These are phyloP conservation scores for Hypholoma fasciculare DNA, from an alignment of 768 basidiomycete genomes.

Conservation along the genomic window DNA sequence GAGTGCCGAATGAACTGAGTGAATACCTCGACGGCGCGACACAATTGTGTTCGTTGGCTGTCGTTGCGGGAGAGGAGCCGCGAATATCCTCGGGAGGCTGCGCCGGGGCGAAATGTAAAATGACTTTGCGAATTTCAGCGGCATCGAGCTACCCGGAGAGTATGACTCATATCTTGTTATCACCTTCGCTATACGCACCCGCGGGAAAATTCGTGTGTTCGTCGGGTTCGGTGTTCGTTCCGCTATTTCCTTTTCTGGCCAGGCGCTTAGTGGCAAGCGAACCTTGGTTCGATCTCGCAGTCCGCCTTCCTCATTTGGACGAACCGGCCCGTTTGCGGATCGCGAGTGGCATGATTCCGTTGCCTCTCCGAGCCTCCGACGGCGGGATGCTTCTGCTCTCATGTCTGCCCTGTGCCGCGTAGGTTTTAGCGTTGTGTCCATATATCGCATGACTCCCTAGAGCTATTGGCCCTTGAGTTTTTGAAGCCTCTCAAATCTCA, in stretches of 20 bases:
- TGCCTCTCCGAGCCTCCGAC: background rate
- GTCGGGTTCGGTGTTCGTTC: slow-evolving; percentile 1
- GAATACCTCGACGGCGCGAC: background rate
- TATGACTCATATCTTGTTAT: background rate
- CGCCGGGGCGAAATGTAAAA: background rate
- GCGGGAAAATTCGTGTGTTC: background rate
- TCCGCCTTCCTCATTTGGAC: background rate
- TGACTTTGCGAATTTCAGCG: background rate
- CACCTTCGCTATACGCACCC: background rate
- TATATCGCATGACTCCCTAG: too few relatives aligned
- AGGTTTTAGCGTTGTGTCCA: background rate
- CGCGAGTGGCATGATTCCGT: background rate
- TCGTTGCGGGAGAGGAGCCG: background rate
- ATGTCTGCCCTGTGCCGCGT: background rate
- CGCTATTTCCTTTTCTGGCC: background rate
- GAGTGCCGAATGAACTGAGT: too few relatives aligned
- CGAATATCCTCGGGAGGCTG: background rate
- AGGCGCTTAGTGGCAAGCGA: slow-evolving; percentile 1
- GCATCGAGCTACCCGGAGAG: background rate
- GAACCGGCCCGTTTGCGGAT: background rate
- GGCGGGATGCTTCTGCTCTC: background rate
- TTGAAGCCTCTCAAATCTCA: too few relatives aligned
- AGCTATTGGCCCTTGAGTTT: too few relatives aligned
- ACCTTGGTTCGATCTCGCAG: slow-evolving; percentile 3
- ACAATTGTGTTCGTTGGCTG: background rate